phyloP scores from a whole-genome alignment of 768 basidiomycete species.

The Scleroderma bovista region DNA sequence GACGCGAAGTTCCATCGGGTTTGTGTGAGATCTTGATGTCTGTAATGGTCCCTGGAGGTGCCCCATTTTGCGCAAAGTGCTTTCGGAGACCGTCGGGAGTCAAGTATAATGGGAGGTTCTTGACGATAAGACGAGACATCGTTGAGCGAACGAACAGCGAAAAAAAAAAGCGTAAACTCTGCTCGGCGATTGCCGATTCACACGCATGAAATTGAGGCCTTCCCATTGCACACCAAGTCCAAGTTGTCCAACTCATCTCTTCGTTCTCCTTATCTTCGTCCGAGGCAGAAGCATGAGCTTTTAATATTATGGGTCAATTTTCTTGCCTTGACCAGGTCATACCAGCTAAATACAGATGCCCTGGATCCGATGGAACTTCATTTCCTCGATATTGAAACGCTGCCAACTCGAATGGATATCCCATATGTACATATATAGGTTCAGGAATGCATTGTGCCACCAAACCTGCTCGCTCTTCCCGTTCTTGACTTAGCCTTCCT shows the following conservation, averaged over 20 bases:
- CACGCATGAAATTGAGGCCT: too few species aligned
- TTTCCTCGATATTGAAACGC: too few species aligned
- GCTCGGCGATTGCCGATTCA: slow-evolving; percentile 20
- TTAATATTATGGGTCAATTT: too few species aligned
- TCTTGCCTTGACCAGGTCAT: too few species aligned
- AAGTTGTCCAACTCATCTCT: too few species aligned
- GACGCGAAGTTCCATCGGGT: slow-evolving; percentile 70
- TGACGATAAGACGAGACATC: slow-evolving; percentile 83
- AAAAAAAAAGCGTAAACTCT: slow-evolving; percentile 9
- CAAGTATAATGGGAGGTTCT: slow-evolving; percentile 69
- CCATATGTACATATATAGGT: background rate
- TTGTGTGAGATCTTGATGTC: slow-evolving; percentile 81
- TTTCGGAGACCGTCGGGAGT: slow-evolving; percentile 58
- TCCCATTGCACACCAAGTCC: too few species aligned
- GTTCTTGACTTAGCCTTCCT: slow-evolving; percentile 62
- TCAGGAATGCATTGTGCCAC: too few species aligned
- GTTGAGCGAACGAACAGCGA: background rate
- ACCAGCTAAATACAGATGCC: too few species aligned
- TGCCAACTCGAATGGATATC: background rate
- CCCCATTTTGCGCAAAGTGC: slow-evolving; percentile 59
- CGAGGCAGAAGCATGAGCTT: too few species aligned
- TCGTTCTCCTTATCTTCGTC: too few species aligned
- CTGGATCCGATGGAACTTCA: too few species aligned
- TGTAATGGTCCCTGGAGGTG: slow-evolving; percentile 68
- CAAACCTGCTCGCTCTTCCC: slow-evolving; percentile 57